Percentiles rank a stretch among this genome's conserved stretches.
phyloP scores from a whole-genome alignment of 768 basidiomycete genomes.

The Leccinum ochraceum region DNA sequence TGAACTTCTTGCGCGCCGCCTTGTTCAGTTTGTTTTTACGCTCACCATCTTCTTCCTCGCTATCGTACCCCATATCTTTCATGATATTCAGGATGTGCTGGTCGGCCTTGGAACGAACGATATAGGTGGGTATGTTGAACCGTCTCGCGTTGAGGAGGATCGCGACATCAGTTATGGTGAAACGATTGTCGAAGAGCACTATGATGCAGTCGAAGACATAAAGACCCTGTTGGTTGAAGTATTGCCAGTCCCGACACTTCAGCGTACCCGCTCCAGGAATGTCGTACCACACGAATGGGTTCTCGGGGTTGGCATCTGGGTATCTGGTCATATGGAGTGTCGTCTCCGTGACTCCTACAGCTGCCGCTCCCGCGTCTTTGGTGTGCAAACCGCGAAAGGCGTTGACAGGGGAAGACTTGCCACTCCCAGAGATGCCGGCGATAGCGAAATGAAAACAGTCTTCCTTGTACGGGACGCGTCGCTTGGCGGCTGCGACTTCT shows the following conservation, averaged over 20 bases:
- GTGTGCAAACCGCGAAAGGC: too few species aligned
- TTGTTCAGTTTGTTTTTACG: constrained; percentile 9
- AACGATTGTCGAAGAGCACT: constrained; percentile 35
- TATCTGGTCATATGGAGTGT: constrained; percentile 30
- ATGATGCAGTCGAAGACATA: constrained; percentile 39
- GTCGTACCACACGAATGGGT: constrained; percentile 36
- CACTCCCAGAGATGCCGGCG: too few species aligned
- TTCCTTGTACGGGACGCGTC: constrained; percentile 31
- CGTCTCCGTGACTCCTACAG: constrained; percentile 36
- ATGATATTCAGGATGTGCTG: constrained; percentile 30
- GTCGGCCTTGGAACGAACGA: constrained; percentile 40
- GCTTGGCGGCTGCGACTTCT: too few species aligned
- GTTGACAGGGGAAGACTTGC: too few species aligned
- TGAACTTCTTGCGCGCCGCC: constrained; percentile 22
- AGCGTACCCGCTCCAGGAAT: constrained; percentile 39
- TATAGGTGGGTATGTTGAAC: constrained; percentile 35
- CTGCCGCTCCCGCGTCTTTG: too few species aligned
- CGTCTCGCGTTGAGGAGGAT: constrained; percentile 33
- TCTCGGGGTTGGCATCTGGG: constrained; percentile 19
- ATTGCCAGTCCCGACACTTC: constrained; percentile 35
- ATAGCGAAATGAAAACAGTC: constrained; percentile 34
- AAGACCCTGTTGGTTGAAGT: constrained; percentile 39
- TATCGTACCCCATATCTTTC: constrained; percentile 26
- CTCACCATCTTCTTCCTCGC: constrained; percentile 19
- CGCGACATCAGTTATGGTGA: constrained; percentile 36